Evolutionary conservation across 345 rosid genomes (phyloP), one percentile per base, ranked within the genome.

Genomic region (Salix suchowensis): DNA sequence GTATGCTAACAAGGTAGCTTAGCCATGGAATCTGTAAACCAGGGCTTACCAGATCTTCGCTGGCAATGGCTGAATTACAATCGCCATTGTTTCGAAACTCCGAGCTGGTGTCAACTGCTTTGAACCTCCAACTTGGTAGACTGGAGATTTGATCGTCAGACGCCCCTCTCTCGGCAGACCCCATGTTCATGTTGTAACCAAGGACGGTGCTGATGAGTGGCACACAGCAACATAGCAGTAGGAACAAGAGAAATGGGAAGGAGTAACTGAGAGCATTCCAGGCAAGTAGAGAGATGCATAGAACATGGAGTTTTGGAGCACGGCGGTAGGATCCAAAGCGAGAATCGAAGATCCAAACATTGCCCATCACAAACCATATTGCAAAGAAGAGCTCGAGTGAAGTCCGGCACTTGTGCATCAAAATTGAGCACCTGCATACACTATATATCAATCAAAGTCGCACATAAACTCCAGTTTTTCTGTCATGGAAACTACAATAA

Each of bases 361-460:
- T 96, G 9, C 98, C 99, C 93, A 92, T 91, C 74, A 96, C 99
- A 79, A 96, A 96, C 99, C 99, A 96, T 61, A 94, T 96, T n/a
- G 98, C 99, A 67, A 92, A 96, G 89, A 96, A 96, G 66, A 96
- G 97, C 83, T 96, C 99, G 0, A 96, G 86, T 0, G 93, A 96
- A 19, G 97, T 89, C 79, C 92, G 89, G 81, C 98, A 94, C 79
- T 82, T 96, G 86, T 91, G 94, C 97, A 90, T 90, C 97, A 96
- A 81, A 81, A 82, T 97, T 54, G 92, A 78, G 76, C 78, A 70
- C 86, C 99, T 92, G 92, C 66, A 76, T 34, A 66, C 50, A 61
- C 67, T 52, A 50, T 54, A 66, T 39, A 42, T 68, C 77, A 83
- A 72, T 72, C 74, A n/a, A 55, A 55, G 4, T 54, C 24, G 2